These are phyloP conservation scores for Dothideomycetes sp. DNA, from an alignment of 2,329 filamentous ascomycete genomes.

Conservation along the genomic window DNA sequence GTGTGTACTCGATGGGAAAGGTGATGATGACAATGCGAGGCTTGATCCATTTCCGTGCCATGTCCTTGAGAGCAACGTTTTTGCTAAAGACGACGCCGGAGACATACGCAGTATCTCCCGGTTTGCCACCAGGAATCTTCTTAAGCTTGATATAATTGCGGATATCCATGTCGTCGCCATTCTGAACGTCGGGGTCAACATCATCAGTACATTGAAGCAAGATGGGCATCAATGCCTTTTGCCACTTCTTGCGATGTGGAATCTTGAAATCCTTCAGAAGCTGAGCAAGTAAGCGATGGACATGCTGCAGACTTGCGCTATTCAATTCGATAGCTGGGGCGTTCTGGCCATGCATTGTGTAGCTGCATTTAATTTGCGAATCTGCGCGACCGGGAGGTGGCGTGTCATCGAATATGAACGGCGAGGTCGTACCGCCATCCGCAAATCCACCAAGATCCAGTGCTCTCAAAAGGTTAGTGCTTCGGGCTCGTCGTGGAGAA, in stretches of 20 bases:
- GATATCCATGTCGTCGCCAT: slow-evolving; percentile 92
- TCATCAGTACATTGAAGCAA: slow-evolving; percentile 85
- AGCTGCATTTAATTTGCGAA: slow-evolving; percentile 52
- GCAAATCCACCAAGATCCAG: slow-evolving; percentile 13
- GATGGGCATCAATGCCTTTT: slow-evolving; percentile 81
- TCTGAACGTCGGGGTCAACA: slow-evolving; percentile 82
- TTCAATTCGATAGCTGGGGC: slow-evolving; percentile 76
- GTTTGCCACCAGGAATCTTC: slow-evolving; percentile 82
- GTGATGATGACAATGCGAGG: slow-evolving; percentile 87
- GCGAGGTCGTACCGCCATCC: background rate
- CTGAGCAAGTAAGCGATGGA: slow-evolving; percentile 73
- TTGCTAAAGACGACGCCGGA: slow-evolving; percentile 97
- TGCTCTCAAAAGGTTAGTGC: slow-evolving; percentile 40
- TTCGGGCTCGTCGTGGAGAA: slow-evolving; percentile 57
- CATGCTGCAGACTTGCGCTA: slow-evolving; percentile 75
- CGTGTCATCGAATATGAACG: slow-evolving; percentile 1
- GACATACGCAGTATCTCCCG: slow-evolving; percentile 89
- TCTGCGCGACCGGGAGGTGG: background rate
- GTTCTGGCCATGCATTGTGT: slow-evolving; percentile 66
- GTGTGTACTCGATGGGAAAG: slow-evolving; percentile 91
- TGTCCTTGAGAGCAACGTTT: slow-evolving; percentile 90
- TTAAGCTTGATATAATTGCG: slow-evolving; percentile 96
- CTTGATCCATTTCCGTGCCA: slow-evolving; percentile 74
- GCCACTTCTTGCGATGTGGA: slow-evolving; percentile 66
- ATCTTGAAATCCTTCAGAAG: slow-evolving; percentile 68